Percentiles rank a stretch among this genome's conserved stretches.
phyloP scores from a whole-genome alignment of 257 asterid species.

The Thymus quinquecostatus region DNA sequence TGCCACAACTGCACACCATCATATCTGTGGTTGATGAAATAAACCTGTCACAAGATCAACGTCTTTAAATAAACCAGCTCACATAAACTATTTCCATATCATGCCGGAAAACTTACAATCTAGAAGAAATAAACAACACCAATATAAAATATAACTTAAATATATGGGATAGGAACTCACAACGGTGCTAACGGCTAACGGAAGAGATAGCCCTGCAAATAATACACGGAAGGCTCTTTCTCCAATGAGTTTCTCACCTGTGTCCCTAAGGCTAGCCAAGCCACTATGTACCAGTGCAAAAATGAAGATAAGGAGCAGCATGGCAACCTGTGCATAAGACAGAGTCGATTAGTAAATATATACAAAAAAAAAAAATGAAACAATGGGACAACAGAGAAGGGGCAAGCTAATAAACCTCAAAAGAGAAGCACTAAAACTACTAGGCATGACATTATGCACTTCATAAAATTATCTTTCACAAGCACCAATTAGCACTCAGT shows the following conservation, averaged over 20 bases:
- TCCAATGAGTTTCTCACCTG: constrained; percentile 95
- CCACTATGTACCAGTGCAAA: constrained; percentile 95
- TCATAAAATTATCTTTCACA: neutral
- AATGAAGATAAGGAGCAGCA: constrained; percentile 70
- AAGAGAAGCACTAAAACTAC: neutral
- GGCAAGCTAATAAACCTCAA: neutral
- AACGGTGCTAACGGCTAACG: constrained; percentile 86
- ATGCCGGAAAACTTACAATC: neutral
- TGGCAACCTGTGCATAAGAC: constrained; percentile 64
- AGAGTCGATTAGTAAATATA: constrained; percentile 8
- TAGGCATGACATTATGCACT: constrained; percentile 2
- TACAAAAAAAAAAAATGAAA: neutral
- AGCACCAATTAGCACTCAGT: neutral
- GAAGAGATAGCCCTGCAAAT: constrained; percentile 92
- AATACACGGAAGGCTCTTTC: constrained; percentile 95
- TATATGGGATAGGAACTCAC: constrained; percentile 61
- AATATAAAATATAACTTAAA: constrained; percentile 3
- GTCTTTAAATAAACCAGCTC: neutral
- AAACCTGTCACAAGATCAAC: constrained; percentile 60
- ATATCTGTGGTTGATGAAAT: constrained; percentile 93
- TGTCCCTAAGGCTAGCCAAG: constrained; percentile 93
- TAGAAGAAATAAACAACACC: neutral
- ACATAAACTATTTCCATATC: neutral
- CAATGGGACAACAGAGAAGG: neutral
- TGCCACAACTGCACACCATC: constrained; percentile 98